Evolutionary conservation across 768 basidiomycete genomes (phyloP).

Genomic region (Pulveroboletus sp.): DNA sequence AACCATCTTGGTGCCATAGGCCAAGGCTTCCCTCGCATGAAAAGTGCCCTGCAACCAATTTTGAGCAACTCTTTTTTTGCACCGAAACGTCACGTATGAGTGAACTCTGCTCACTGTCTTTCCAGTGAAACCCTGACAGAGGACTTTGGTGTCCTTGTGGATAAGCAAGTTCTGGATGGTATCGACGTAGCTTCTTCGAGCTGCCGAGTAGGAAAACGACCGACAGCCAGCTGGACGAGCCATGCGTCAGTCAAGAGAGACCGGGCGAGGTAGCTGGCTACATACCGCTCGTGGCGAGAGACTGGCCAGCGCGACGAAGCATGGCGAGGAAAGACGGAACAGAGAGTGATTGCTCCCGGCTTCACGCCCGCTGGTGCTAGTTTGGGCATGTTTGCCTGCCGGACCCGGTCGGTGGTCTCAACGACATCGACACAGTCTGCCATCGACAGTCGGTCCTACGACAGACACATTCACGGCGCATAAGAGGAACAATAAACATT

Average conservation of each 20-base stretch:
- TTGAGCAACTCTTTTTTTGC: slow-evolving; percentile 1
- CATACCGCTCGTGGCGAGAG: slow-evolving; percentile 50
- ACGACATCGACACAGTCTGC: too few relatives aligned
- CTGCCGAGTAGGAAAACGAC: slow-evolving; percentile 73
- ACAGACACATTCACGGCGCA: slow-evolving; percentile 1
- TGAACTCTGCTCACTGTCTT: slow-evolving; percentile 66
- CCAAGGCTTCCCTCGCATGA: slow-evolving; percentile 89
- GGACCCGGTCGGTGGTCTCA: too few relatives aligned
- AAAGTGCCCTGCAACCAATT: slow-evolving; percentile 73
- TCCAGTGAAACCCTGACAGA: slow-evolving; percentile 90
- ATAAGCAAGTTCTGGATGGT: slow-evolving; percentile 90
- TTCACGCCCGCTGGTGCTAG: slow-evolving; percentile 15
- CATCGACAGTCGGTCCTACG: too few relatives aligned
- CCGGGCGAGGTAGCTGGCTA: background rate
- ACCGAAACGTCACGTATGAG: background rate
- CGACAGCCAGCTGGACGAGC: slow-evolving; percentile 55
- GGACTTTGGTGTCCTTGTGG: slow-evolving; percentile 90
- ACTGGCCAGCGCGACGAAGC: slow-evolving; percentile 60
- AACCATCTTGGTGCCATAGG: slow-evolving; percentile 95
- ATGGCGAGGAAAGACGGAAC: slow-evolving; percentile 26
- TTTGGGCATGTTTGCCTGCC: slow-evolving; percentile 25
- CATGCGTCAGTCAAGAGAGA: background rate
- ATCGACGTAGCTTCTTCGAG: slow-evolving; percentile 77
- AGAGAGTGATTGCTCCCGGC: slow-evolving; percentile 8
- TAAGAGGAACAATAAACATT: slow-evolving; percentile 11